These are phyloP conservation scores for Sporormia fimetaria DNA, from an alignment of 495 filamentous ascomycete genomes.

Conservation along the genomic window DNA sequence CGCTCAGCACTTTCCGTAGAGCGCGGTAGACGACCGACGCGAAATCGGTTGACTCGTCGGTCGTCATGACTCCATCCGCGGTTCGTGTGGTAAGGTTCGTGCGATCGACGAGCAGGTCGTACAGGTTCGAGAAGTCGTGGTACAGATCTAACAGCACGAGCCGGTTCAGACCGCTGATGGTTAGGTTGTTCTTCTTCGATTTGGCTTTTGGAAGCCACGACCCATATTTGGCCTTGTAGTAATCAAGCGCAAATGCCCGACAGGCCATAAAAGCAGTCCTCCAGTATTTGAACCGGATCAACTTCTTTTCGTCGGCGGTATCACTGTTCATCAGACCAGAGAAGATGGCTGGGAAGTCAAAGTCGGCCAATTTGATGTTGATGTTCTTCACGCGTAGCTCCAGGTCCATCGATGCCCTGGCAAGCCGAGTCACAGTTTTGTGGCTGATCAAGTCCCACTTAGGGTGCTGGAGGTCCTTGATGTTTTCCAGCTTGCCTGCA, in stretches of 20 bases:
- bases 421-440: constrained; percentile 64
- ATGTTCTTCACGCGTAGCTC: constrained; percentile 53
- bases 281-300: constrained; percentile 78
- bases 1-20: constrained; percentile 63
- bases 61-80: constrained; percentile 33
- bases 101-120: constrained; percentile 81
- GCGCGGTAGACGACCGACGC: constrained; percentile 40
- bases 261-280: constrained; percentile 58
- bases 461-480: constrained; percentile 55
- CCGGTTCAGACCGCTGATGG: constrained; percentile 74
- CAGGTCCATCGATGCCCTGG: constrained; percentile 71
- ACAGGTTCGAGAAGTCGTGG: constrained; percentile 71
- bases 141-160: constrained; percentile 72
- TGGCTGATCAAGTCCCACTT: constrained; percentile 57
- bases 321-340: constrained; percentile 77
- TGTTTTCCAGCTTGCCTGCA: constrained; percentile 74
- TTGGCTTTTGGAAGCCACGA: constrained; percentile 88
- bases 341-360: constrained; percentile 86
- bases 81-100: constrained; percentile 45
- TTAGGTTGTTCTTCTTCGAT: constrained; percentile 85
- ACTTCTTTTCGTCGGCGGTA: constrained; percentile 57
- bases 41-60: constrained; percentile 40
- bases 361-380: constrained; percentile 58
- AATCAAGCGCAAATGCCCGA: constrained; percentile 59
- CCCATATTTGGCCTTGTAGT: constrained; percentile 76